Evolutionary conservation across 495 filamentous ascomycete species (phyloP), one percentile per base, ranked within the genome.

Genomic region (Tuber melanosporum): DNA sequence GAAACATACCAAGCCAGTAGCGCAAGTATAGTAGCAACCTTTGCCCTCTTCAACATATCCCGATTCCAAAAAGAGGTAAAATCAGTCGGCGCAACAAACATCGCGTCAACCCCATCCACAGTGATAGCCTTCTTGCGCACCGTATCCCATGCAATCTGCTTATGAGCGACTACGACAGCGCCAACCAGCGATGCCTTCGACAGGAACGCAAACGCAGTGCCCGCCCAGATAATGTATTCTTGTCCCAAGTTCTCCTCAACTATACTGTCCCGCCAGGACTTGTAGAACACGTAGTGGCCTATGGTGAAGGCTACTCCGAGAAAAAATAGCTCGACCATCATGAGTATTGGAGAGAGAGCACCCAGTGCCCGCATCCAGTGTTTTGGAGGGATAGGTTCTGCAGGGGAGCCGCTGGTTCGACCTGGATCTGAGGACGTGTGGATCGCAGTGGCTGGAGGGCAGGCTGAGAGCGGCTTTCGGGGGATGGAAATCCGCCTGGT

Each of bases 151-250:
- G 49, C 49, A 57, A n/a, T 57, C 49, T 57, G 49, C 49, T 57
- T 57, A 46, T 82, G 62, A 10, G 74, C 42, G 32, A 75, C 71
- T 12, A 52, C 74, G 15, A 75, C 26, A 15, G 47, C 74, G 6
- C 44, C 70, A 26, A 45, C 43, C 20, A 75, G 69, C 5, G 74
- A 69, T 2, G 74, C 44, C 43, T 69, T 32, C 2, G 69, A 75
- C 2, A 75, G 32, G 32, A 75, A 75, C 9, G 74, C 74, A 20
- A 75, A 47, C 36, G 49, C 49, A 57, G 49, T 57, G 49, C 49
- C 49, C 8, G 8, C 49, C 9, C 22, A 22, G 22, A 57, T 57
- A 57, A 57, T 57, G 49, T 26, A 57, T 12, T 57, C 49, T 26
- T 57, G 49, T 26, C 22, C 22, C 8, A 57, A 57, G 20, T 57